Evolutionary conservation across 768 basidiomycete genomes (phyloP).

Genomic region (Auriscalpium vulgare): DNA sequence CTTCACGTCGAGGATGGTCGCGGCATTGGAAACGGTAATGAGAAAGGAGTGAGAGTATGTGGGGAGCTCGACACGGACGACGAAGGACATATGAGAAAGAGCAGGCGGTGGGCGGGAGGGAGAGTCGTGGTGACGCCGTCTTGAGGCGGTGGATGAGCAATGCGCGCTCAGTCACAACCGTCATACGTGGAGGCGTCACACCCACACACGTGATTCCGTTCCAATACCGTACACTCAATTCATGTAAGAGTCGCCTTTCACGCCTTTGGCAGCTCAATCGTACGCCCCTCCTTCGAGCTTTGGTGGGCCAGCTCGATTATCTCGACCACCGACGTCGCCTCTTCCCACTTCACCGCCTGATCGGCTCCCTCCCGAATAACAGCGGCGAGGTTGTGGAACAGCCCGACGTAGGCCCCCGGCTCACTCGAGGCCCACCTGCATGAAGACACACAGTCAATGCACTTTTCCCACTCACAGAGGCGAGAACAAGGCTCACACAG

Average conservation of each 20-base stretch:
- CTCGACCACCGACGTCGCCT: conserved; percentile 64
- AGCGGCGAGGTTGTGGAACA: conserved; percentile 61
- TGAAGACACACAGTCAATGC: conserved; percentile 11
- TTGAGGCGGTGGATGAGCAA: not conserved
- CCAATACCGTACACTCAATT: no score
- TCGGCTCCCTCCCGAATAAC: conserved; percentile 49
- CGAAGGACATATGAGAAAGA: conserved; percentile 11
- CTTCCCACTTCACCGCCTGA: conserved; percentile 62
- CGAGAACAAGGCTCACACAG: conserved; percentile 20
- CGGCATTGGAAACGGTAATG: conserved; percentile 38
- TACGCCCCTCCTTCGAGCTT: conserved; percentile 55
- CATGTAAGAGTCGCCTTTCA: not conserved
- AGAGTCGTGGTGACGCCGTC: not conserved
- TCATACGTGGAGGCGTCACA: conserved; percentile 7
- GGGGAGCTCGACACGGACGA: conserved; percentile 67
- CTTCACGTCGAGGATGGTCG: conserved; percentile 59
- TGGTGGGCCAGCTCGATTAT: conserved; percentile 68
- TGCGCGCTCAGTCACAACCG: not conserved
- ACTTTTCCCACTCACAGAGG: conserved; percentile 3
- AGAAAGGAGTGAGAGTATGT: conserved; percentile 61
- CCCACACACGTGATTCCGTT: not conserved
- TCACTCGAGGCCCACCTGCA: conserved; percentile 56
- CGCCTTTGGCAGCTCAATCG: conserved; percentile 24
- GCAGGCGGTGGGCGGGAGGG: not conserved
- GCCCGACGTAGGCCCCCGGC: conserved; percentile 47